phyloP scores from a whole-genome alignment of 495 filamentous ascomycete genomes.

The Articulospora tetracladia region DNA sequence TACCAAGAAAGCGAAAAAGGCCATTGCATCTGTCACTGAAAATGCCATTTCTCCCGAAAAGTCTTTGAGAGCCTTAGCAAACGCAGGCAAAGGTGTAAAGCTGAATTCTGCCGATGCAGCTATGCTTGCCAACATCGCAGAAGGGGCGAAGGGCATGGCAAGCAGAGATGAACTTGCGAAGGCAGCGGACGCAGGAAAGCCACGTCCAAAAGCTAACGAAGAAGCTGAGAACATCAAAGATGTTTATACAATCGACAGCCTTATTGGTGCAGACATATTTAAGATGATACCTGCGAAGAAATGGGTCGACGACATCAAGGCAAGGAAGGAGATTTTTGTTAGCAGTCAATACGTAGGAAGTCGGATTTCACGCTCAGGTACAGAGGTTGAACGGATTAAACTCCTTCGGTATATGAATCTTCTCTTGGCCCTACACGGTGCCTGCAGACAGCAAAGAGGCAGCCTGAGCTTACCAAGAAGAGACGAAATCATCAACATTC shows the following conservation, averaged over 20 bases:
- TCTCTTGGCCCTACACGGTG: slow-evolving; percentile 57
- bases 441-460: slow-evolving; percentile 31
- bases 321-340: slow-evolving; percentile 49
- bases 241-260: slow-evolving; percentile 68
- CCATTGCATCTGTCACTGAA: slow-evolving; percentile 67
- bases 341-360: slow-evolving; percentile 63
- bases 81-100: slow-evolving; percentile 36
- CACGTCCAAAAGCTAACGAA: slow-evolving; percentile 72
- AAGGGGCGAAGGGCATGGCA: slow-evolving; percentile 51
- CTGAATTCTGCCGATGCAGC: slow-evolving; percentile 56
- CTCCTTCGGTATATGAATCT: slow-evolving; percentile 63
- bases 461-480: slow-evolving; percentile 35
- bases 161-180: slow-evolving; percentile 60
- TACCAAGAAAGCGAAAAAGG: slow-evolving; percentile 89
- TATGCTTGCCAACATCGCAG: slow-evolving; percentile 59
- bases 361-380: slow-evolving; percentile 52
- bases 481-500: slow-evolving; percentile 43
- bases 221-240: slow-evolving; percentile 69
- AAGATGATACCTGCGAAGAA: slow-evolving; percentile 63
- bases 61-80: slow-evolving; percentile 30
- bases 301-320: slow-evolving; percentile 66
- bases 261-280: slow-evolving; percentile 61
- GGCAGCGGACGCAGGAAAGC: slow-evolving; percentile 64
- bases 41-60: slow-evolving; percentile 61
- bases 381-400: slow-evolving; percentile 50